Evolutionary conservation across 225 moss, liverwort and hornwort genomes (phyloP).

Genomic region (Anthoceros angustus): DNA sequence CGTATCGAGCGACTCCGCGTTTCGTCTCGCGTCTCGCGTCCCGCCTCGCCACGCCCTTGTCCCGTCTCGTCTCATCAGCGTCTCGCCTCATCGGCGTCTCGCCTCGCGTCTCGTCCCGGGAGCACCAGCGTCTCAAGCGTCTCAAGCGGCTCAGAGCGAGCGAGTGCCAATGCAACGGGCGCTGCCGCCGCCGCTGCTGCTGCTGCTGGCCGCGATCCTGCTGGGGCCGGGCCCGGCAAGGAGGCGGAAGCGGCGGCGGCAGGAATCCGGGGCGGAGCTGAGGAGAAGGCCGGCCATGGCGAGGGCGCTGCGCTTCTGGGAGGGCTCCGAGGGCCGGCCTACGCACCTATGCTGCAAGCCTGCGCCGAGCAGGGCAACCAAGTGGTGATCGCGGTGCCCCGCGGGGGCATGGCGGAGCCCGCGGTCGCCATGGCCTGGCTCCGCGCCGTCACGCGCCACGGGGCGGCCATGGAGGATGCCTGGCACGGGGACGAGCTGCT

Average conservation of each 20-base stretch:
- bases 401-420: background rate
- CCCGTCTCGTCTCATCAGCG: too few species aligned
- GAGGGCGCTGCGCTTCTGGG: background rate
- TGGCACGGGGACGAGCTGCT: background rate
- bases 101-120: too few species aligned
- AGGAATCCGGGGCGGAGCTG: too few species aligned
- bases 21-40: too few species aligned
- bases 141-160: background rate
- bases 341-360: background rate
- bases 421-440: background rate
- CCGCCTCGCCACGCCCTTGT: too few species aligned
- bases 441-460: background rate
- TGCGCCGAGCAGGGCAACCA: background rate
- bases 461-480: background rate
- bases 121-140: too few species aligned
- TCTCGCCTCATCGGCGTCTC: too few species aligned
- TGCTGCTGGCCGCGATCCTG: background rate
- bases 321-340: background rate
- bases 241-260: background rate
- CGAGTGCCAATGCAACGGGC: background rate
- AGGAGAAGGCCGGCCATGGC: background rate
- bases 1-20: too few species aligned
- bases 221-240: background rate
- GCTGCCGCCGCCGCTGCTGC: constrained; percentile 1
- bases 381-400: background rate